phyloP scores from a whole-genome alignment of 2,329 filamentous ascomycete genomes.

The Ascochyta clinopodiicola region DNA sequence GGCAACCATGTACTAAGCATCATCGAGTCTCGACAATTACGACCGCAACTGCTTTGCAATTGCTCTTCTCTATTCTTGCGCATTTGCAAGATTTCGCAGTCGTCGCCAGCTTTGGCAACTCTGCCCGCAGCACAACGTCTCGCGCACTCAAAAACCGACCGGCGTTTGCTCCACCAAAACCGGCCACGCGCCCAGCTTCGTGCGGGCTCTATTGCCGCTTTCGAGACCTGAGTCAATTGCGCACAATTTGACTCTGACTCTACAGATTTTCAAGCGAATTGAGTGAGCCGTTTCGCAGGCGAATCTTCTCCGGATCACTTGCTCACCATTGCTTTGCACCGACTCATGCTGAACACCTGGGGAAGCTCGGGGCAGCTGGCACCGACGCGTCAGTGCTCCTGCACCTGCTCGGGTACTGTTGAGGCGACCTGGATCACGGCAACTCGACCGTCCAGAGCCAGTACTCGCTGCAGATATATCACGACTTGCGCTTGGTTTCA shows the following conservation, averaged over 20 bases:
- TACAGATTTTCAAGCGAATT: not conserved
- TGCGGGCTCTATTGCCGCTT: constrained; percentile 32
- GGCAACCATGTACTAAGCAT: constrained; percentile 5
- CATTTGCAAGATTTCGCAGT: not conserved
- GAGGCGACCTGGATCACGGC: constrained; percentile 10
- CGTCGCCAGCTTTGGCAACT: constrained; percentile 27
- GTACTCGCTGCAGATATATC: not conserved
- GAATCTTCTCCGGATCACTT: not conserved
- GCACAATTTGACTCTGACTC: not conserved
- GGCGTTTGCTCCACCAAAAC: constrained; percentile 30
- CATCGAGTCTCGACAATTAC: not conserved
- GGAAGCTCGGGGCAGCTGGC: constrained; percentile 6
- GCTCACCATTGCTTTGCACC: constrained; percentile 1
- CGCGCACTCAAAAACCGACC: constrained; percentile 30
- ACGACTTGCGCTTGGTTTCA: not conserved
- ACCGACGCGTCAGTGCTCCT: constrained; percentile 11
- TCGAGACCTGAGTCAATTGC: constrained; percentile 3
- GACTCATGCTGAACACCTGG: not conserved
- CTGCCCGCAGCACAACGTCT: constrained; percentile 18
- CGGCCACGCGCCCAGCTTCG: constrained; percentile 13
- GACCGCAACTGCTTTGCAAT: not conserved
- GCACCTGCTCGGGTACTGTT: constrained; percentile 14
- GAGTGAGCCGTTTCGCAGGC: not conserved
- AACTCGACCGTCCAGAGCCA: not conserved
- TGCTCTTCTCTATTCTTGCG: not conserved